These are phyloP conservation scores for Aspergillus piperis DNA, from an alignment of 2,329 filamentous ascomycete species.

Conservation along the genomic window DNA sequence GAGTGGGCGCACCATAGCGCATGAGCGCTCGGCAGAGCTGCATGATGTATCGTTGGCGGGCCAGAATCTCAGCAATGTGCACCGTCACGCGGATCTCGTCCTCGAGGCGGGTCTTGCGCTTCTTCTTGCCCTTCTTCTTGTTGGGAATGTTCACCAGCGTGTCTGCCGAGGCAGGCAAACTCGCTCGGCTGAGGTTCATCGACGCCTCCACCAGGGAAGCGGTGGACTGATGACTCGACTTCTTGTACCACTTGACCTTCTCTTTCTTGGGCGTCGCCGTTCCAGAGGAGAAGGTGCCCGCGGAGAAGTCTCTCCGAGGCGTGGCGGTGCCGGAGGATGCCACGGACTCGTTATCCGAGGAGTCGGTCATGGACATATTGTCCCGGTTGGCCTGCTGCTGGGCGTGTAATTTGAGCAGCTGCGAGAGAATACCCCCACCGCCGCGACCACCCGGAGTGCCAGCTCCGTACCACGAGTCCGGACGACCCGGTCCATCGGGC, in stretches of 20 bases:
- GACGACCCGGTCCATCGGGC: slow-evolving; percentile 25
- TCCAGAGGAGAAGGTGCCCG: slow-evolving; percentile 33
- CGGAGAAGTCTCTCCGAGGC: slow-evolving; percentile 21
- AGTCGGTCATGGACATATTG: slow-evolving; percentile 32
- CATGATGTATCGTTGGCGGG: slow-evolving; percentile 78
- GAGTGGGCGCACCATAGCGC: slow-evolving; percentile 86
- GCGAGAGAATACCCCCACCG: slow-evolving; percentile 65
- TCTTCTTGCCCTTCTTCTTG: slow-evolving; percentile 25
- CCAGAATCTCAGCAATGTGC: slow-evolving; percentile 69
- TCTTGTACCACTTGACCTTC: slow-evolving; percentile 48
- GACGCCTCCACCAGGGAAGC: slow-evolving; percentile 41
- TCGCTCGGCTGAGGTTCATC: slow-evolving; percentile 39
- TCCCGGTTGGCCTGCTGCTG: slow-evolving; percentile 41
- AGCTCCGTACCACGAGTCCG: slow-evolving; percentile 5
- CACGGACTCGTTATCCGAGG: slow-evolving; percentile 33
- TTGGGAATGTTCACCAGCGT: slow-evolving; percentile 24
- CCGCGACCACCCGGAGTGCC: slow-evolving; percentile 19
- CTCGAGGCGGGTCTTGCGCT: slow-evolving; percentile 30
- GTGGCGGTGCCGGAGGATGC: slow-evolving; percentile 32
- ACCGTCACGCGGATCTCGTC: slow-evolving; percentile 60
- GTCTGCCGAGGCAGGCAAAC: slow-evolving; percentile 31
- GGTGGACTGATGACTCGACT: slow-evolving; percentile 38
- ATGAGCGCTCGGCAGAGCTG: slow-evolving; percentile 84
- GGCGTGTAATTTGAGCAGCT: slow-evolving; percentile 69
- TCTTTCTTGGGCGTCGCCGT: slow-evolving; percentile 38